Percentiles rank a stretch among this genome's conserved stretches.
phyloP scores from a whole-genome alignment of 106 monocot genomes.

The Allium cepa region DNA sequence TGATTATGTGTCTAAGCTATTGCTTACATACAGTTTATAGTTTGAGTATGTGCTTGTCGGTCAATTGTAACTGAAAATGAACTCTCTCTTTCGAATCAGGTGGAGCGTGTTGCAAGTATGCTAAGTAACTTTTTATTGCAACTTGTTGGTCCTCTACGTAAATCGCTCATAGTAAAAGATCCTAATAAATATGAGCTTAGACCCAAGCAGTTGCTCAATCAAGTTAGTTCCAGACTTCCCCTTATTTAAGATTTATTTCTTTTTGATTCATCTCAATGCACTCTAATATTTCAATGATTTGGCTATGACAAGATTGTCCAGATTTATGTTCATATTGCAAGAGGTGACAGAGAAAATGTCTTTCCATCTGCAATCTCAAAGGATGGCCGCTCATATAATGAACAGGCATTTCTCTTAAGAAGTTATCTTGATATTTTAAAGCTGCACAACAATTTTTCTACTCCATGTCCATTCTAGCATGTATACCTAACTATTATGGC shows the following conservation, averaged over 20 bases:
- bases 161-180: conserved; percentile 85
- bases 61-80: background rate
- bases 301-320: conserved; percentile 62
- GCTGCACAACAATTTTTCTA: conserved; percentile 2
- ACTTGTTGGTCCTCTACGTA: conserved; percentile 93
- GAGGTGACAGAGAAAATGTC: conserved; percentile 69
- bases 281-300: background rate
- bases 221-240: conserved; percentile 33
- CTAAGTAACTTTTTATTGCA: conserved; percentile 94
- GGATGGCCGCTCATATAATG: conserved; percentile 94
- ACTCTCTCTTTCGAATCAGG: conserved; percentile 26
- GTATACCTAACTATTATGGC: too few relatives aligned
- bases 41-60: too few relatives aligned
- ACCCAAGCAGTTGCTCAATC: conserved; percentile 88
- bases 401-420: too few relatives aligned
- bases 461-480: too few relatives aligned
- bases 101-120: conserved; percentile 96
- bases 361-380: conserved; percentile 82
- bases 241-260: background rate
- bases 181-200: conserved; percentile 98
- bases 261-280: background rate
- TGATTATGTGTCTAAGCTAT: background rate
- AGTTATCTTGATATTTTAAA: too few relatives aligned
- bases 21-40: background rate
- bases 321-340: conserved; percentile 94